Evolutionary conservation across 1,139 yeast genomes (phyloP), one percentile per base, ranked within the genome.

Genomic region (Debaryomyces psychrophilus): DNA sequence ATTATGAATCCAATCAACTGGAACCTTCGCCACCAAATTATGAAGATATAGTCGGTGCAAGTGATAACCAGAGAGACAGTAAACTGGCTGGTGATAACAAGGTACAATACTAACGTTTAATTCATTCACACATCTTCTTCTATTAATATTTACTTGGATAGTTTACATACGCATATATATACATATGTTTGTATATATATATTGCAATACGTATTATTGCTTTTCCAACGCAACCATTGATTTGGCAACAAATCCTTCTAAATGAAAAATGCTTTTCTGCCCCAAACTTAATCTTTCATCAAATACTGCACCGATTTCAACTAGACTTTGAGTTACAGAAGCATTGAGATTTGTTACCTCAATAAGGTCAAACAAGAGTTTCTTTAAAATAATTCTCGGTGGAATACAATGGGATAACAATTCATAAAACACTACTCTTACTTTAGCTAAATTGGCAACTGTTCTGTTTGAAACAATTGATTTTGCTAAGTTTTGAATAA

Each of bases 361-460:
- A 55, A 90, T 62, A 48, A 92, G 68, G 39, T 79, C 77, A 54
- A 85, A 78, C 27, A 85, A 69, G 45, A 92, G 68, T 14, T 79
- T 82, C 60, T 88, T 90, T 55, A 93, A 71, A 25, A 93, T 85
- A 15, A 83, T 71, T 48, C 85, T 77, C 1, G 98, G 85, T 1
- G 99, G 98, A 41, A 95, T 90, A 56, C 98, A 92, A 66, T 93
- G 99, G 0, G 97, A 83, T 40, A 93, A 69, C 37, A 93, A 72
- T 61, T 93, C 98, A 65, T 95, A 93, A 47, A 89, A 73, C 1
- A 82, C 79, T 3, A 87, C 79, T 61, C 99, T 81, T 23, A 87
- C 78, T 50, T 84, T 83, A 25, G 92, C 82, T 41, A 93, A 72
- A 43, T 81, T 79, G 11, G 84, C 78, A n/a, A 92, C 96, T 1